These are phyloP conservation scores for Aegilops tauschii DNA, from an alignment of 176 grass and related monocot species.

Conservation along the genomic window DNA sequence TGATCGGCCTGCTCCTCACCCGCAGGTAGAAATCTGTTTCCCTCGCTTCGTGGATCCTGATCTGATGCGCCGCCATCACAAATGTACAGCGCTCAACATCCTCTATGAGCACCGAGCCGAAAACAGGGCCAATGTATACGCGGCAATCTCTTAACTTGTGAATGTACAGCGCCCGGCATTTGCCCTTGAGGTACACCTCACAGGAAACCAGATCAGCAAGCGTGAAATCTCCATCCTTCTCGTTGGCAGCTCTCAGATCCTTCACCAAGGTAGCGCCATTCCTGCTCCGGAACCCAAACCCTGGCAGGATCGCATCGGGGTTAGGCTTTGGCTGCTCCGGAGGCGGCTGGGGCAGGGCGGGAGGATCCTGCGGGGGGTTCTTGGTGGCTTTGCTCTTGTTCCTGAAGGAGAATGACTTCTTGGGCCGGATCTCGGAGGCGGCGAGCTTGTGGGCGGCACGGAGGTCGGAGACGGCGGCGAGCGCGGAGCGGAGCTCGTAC, in stretches of 20 bases:
- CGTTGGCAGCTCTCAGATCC: constrained; percentile 59
- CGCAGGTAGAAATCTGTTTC: constrained; percentile 77
- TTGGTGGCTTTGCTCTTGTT: constrained; percentile 60
- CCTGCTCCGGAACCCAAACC: constrained; percentile 61
- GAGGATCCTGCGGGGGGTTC: constrained; percentile 34
- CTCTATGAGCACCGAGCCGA: constrained; percentile 82
- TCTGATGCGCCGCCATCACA: constrained; percentile 85
- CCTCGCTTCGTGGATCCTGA: constrained; percentile 74
- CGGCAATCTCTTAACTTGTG: constrained; percentile 61
- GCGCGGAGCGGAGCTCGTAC: constrained; percentile 10
- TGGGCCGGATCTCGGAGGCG: constrained; percentile 46
- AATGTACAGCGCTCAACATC: constrained; percentile 58
- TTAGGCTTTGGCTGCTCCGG: constrained; percentile 4
- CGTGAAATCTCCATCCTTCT: constrained; percentile 75
- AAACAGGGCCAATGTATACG: constrained; percentile 67
- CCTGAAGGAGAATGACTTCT: constrained; percentile 89
- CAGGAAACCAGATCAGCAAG: constrained; percentile 73
- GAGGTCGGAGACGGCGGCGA: constrained; percentile 51
- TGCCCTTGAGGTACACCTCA: constrained; percentile 68
- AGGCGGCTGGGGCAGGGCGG: neutral
- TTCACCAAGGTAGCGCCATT: constrained; percentile 59
- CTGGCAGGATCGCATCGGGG: constrained; percentile 30
- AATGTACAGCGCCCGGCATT: constrained; percentile 63
- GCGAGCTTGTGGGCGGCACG: constrained; percentile 50
- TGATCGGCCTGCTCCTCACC: constrained; percentile 83